These are phyloP conservation scores for Chernovozyma sophiae-reginae DNA, from an alignment of 1,139 yeast genomes.

Conservation along the genomic window DNA sequence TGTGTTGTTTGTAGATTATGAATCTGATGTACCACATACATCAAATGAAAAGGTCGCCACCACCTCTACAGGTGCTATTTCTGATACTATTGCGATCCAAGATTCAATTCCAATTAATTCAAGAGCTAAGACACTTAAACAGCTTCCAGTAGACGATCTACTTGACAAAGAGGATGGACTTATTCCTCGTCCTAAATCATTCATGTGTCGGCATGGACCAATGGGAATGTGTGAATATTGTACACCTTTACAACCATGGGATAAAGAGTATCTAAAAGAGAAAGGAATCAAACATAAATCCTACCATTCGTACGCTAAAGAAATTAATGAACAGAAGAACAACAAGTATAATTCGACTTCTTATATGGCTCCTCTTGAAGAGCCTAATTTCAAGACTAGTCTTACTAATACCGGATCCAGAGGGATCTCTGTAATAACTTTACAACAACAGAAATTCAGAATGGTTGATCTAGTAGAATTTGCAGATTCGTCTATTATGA, in stretches of 20 bases:
- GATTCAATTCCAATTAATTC: conserved; percentile 9
- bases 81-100: conserved; percentile 1
- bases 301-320: conserved; percentile 77
- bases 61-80: conserved; percentile 1
- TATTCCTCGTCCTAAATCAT: conserved; percentile 59
- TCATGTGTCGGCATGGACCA: conserved; percentile 80
- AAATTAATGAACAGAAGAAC: conserved; percentile 66
- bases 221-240: conserved; percentile 98
- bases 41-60: conserved; percentile 1
- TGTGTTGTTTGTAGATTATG: conserved; percentile 60
- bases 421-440: conserved; percentile 91
- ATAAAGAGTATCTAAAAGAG: conserved; percentile 66
- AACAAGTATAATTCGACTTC: conserved; percentile 57
- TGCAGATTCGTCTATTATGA: conserved; percentile 66
- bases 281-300: conserved; percentile 84
- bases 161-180: conserved; percentile 70
- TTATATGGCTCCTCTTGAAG: conserved; percentile 76
- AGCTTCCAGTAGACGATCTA: conserved; percentile 62
- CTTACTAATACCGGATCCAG: conserved; percentile 87
- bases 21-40: conserved; percentile 8
- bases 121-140: conserved; percentile 14
- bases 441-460: conserved; percentile 85
- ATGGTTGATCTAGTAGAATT: conserved; percentile 98
- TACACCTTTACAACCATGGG: conserved; percentile 95
- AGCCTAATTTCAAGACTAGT: conserved; percentile 64